Percentiles rank a stretch among this genome's conserved stretches.
Conservation (phyloP, 2,329 filamentous ascomycete species). For the Botrytis pseudocinerea region DNA sequence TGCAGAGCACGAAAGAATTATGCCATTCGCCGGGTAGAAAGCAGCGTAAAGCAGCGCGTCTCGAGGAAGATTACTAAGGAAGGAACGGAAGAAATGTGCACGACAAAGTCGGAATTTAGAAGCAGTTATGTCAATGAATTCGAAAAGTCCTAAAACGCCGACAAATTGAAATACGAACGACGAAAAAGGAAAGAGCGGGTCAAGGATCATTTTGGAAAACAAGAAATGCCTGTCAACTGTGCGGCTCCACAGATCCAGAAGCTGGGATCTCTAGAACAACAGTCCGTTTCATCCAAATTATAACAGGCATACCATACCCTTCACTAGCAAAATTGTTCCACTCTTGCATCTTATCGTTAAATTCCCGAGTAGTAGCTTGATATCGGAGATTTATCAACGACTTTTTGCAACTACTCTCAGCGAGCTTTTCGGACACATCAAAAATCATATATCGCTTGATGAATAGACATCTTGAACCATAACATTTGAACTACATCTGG, state of each 20-base stretch:
- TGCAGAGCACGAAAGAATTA: background rate
- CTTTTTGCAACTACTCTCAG: background rate
- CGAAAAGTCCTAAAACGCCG: too few relatives aligned
- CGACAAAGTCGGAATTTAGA: background rate
- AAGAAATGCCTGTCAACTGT: background rate
- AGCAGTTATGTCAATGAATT: too few relatives aligned
- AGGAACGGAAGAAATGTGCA: background rate
- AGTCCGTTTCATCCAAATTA: background rate
- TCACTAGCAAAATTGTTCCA: background rate
- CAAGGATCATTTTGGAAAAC: background rate
- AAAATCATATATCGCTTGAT: background rate
- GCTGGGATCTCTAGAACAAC: background rate
- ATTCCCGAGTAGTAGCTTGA: background rate
- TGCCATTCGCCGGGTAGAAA: background rate
- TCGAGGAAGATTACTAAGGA: background rate
- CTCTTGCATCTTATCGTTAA: background rate
- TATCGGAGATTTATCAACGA: background rate
- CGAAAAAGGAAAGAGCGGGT: background rate
- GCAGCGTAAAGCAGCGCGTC: background rate
- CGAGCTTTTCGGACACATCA: background rate
- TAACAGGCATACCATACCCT: background rate
- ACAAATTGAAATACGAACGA: background rate
- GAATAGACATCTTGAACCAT: background rate
- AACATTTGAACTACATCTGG: background rate
- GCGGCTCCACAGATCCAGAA: background rate